phyloP scores from a whole-genome alignment of 1,139 yeast species.

The Geotrichum citri-aurantii region DNA sequence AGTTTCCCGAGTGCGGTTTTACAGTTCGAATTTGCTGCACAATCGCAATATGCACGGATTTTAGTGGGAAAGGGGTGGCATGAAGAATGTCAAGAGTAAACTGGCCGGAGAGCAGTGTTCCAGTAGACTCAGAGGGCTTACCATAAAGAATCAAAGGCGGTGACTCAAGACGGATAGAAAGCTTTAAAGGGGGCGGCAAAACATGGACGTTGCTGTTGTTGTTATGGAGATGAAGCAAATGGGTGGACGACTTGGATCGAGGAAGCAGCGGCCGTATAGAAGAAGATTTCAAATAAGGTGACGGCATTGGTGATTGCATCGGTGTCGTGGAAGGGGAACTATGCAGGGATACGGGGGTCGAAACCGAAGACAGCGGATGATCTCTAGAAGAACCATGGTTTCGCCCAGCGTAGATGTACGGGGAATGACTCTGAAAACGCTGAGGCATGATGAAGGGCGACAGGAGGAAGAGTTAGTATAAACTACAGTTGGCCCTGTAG shows the following conservation, averaged over 20 bases:
- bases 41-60: constrained; percentile 56
- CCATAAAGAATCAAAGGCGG: constrained; percentile 91
- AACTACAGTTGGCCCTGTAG: not conserved
- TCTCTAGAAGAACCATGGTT: not conserved
- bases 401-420: not conserved
- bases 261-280: not conserved
- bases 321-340: constrained; percentile 2
- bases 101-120: constrained; percentile 79
- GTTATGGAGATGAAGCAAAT: not conserved
- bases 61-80: constrained; percentile 38
- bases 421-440: not conserved
- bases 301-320: not conserved
- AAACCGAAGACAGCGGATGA: not conserved
- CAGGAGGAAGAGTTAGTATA: not conserved
- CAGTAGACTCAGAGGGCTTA: constrained; percentile 67
- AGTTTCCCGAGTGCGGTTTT: constrained; percentile 3
- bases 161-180: constrained; percentile 68
- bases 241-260: not conserved
- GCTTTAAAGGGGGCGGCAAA: constrained; percentile 33
- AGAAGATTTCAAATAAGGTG: not conserved
- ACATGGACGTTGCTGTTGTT: constrained; percentile 2
- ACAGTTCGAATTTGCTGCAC: constrained; percentile 54
- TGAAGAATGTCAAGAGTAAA: constrained; percentile 35
- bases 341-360: not conserved
- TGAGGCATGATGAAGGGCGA: not conserved